Percentiles rank a stretch among this genome's conserved stretches.
Evolutionary conservation across 2,329 filamentous ascomycete species (phyloP).

Genomic region (Botryotinia calthae): DNA sequence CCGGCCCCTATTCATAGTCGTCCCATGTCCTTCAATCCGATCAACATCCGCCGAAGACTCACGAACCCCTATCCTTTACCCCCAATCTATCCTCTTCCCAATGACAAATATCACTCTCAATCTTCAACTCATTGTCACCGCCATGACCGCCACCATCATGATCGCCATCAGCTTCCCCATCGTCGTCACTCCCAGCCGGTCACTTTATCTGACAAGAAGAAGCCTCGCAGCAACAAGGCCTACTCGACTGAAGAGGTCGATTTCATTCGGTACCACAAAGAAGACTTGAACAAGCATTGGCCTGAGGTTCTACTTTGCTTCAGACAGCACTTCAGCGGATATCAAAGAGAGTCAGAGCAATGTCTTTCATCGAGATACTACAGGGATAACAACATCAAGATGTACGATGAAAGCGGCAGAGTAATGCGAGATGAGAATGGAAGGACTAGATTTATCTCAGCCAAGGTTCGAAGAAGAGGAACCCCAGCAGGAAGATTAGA

Average conservation of each 20-base stretch:
- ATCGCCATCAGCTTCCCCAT: background rate
- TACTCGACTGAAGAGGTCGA: slow-evolving; percentile 24
- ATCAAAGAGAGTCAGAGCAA: slow-evolving; percentile 11
- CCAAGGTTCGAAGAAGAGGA: slow-evolving; percentile 23
- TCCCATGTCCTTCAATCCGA: background rate
- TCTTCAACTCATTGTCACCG: background rate
- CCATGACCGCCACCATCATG: background rate
- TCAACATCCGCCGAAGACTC: background rate
- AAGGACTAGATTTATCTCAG: slow-evolving; percentile 12
- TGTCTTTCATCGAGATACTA: slow-evolving; percentile 25
- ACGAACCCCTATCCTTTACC: background rate
- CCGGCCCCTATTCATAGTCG: slow-evolving; percentile 3
- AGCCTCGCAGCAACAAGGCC: slow-evolving; percentile 23
- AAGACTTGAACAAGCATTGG: slow-evolving; percentile 22
- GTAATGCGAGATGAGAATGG: slow-evolving; percentile 18
- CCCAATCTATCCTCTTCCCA: background rate
- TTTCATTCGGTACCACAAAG: slow-evolving; percentile 24
- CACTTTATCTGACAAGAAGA: background rate
- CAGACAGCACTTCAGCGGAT: background rate
- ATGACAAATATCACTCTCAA: background rate
- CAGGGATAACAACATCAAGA: slow-evolving; percentile 19
- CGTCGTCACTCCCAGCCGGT: background rate
- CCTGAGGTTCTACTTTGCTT: slow-evolving; percentile 11
- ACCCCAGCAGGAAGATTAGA: slow-evolving; percentile 17
- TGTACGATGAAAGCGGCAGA: slow-evolving; percentile 12